A percentile compares a stretch with the other conserved stretches of the same genome.
Evolutionary conservation across 2,329 filamentous ascomycete species (phyloP).

Genomic region (Fusarium austroafricanum): DNA sequence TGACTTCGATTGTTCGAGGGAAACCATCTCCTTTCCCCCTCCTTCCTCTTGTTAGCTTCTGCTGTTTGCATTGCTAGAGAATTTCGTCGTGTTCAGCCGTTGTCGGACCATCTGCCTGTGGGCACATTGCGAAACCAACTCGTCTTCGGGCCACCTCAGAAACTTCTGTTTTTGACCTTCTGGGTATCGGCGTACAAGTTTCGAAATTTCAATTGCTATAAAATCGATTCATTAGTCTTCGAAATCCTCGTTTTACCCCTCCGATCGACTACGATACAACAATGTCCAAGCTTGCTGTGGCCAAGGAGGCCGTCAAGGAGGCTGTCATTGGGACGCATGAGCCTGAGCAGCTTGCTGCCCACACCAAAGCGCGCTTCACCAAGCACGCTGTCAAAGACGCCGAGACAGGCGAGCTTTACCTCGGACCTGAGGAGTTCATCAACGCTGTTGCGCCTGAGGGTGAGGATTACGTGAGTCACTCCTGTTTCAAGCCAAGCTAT

Average conservation of each 20-base stretch:
- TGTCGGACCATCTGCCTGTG: constrained; percentile 36
- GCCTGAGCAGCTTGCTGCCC: constrained; percentile 73
- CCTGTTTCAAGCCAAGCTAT: background rate
- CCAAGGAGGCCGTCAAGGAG: constrained; percentile 82
- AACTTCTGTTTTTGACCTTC: constrained; percentile 14
- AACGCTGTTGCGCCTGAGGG: constrained; percentile 86
- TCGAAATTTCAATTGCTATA: constrained; percentile 37
- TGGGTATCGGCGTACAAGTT: constrained; percentile 23
- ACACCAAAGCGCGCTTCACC: constrained; percentile 81
- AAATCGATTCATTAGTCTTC: constrained; percentile 18
- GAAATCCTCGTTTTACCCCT: constrained; percentile 23
- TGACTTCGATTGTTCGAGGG: constrained; percentile 33
- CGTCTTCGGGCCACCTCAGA: constrained; percentile 4
- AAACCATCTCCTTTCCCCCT: constrained; percentile 13
- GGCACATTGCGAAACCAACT: constrained; percentile 22
- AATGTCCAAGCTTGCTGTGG: constrained; percentile 58
- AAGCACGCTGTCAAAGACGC: constrained; percentile 81
- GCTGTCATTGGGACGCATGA: constrained; percentile 74
- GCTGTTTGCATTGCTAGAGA: constrained; percentile 25
- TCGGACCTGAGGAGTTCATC: constrained; percentile 89
- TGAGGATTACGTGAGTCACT: constrained; percentile 87
- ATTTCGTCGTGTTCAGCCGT: constrained; percentile 25
- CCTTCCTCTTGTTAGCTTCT: constrained; percentile 17
- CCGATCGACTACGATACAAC: constrained; percentile 40
- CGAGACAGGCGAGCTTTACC: constrained; percentile 79